Evolutionary conservation across 305 asterid genomes (phyloP).

Genomic region (Euphrasia arctica): DNA sequence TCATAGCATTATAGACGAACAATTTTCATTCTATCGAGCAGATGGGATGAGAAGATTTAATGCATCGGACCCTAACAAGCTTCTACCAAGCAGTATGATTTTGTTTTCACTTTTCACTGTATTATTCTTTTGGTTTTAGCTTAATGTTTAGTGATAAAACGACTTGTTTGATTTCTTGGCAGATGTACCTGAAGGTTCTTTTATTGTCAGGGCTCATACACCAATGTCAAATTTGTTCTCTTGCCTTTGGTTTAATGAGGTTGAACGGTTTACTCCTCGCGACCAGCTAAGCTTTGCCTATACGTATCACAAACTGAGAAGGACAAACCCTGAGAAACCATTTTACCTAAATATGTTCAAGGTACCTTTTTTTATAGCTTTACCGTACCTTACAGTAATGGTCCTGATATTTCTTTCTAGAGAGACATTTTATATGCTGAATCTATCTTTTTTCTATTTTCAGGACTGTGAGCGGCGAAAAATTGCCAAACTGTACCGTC

Average conservation of each 20-base stretch:
- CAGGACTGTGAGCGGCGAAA: constrained; percentile 99
- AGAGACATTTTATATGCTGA: neutral
- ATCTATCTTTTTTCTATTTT: constrained; percentile 21
- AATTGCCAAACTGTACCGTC: constrained; percentile 84
- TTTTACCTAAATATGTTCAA: constrained; percentile 91
- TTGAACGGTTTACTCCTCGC: constrained; percentile 95
- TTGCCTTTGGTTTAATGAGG: constrained; percentile 99
- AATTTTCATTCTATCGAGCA: constrained; percentile 76
- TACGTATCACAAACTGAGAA: constrained; percentile 79
- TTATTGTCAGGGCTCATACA: constrained; percentile 95
- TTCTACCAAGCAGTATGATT: constrained; percentile 91
- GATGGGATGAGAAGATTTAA: constrained; percentile 83
- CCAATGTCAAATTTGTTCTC: constrained; percentile 99
- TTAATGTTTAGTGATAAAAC: constrained; percentile 19
- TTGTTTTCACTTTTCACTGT: constrained; percentile 11
- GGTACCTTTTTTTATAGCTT: constrained; percentile 35
- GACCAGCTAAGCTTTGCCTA: constrained; percentile 98
- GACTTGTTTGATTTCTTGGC: constrained; percentile 32
- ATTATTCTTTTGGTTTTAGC: constrained; percentile 21
- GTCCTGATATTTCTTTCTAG: no score
- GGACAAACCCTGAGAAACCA: constrained; percentile 78
- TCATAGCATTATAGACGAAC: constrained; percentile 80
- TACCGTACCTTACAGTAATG: neutral
- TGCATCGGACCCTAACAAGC: constrained; percentile 70
- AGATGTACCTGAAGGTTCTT: constrained; percentile 99